Conservation (phyloP, 2,329 filamentous ascomycete genomes). For the Didymella arachidicola region DNA sequence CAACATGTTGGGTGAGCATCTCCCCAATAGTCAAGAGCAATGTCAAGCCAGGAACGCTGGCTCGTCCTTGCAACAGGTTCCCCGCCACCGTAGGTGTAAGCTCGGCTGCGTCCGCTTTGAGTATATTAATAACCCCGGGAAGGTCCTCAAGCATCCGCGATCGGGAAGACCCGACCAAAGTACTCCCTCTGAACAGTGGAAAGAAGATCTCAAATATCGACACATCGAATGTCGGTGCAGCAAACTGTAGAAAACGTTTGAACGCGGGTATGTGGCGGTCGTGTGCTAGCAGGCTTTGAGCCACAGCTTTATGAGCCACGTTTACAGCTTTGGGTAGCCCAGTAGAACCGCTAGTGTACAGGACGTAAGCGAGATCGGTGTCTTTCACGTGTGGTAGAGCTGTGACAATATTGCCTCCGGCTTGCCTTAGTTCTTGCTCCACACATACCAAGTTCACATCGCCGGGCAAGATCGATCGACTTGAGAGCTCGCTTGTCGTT, state of each 20-base stretch:
- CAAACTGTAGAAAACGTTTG: constrained; percentile 85
- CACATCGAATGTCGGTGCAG: constrained; percentile 91
- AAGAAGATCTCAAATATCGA: constrained; percentile 97
- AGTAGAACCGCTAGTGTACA: constrained; percentile 93
- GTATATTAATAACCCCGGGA: constrained; percentile 67
- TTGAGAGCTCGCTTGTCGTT: constrained; percentile 62
- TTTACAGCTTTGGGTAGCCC: constrained; percentile 88
- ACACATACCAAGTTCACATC: constrained; percentile 52
- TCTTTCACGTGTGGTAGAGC: constrained; percentile 26
- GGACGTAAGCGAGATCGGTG: constrained; percentile 76
- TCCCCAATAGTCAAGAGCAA: constrained; percentile 88
- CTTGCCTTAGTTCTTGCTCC: constrained; percentile 47
- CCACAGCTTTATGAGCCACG: constrained; percentile 79
- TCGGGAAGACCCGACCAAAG: constrained; percentile 75
- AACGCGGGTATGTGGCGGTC: constrained; percentile 79
- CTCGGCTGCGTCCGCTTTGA: constrained; percentile 83
- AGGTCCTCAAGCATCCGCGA: constrained; percentile 77
- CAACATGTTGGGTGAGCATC: constrained; percentile 81
- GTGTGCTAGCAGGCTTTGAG: constrained; percentile 84
- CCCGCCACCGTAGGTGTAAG: constrained; percentile 87
- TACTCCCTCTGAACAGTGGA: constrained; percentile 75
- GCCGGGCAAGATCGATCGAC: constrained; percentile 48
- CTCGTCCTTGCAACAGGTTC: constrained; percentile 73
- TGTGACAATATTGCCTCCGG: constrained; percentile 28
- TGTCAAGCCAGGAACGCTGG: constrained; percentile 71